These are phyloP conservation scores for Nitzschia palea DNA, from an alignment of 108 stramenopile species.

Conservation along the genomic window DNA sequence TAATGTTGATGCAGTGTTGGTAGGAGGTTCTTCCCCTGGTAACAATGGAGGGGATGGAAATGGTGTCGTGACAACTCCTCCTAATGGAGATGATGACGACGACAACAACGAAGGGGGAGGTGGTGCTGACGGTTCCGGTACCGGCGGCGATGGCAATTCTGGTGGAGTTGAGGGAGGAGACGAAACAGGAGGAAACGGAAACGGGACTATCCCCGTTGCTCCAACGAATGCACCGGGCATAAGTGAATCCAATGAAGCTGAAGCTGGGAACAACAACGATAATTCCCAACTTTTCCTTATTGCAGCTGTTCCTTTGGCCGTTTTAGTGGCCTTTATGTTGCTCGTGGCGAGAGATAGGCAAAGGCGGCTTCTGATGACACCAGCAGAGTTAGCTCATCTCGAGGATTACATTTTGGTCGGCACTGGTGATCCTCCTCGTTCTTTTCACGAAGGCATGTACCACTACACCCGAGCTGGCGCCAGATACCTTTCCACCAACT, in stretches of 20 bases:
- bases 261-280: not conserved
- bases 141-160: not conserved
- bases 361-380: not conserved
- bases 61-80: not conserved
- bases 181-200: not conserved
- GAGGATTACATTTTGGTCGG: slow-evolving; percentile 24
- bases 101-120: not conserved
- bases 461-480: slow-evolving; percentile 48
- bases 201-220: not conserved
- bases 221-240: not conserved
- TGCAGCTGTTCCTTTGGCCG: slow-evolving; percentile 14
- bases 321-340: not conserved
- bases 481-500: slow-evolving; percentile 52
- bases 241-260: not conserved
- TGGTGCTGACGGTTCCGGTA: not conserved
- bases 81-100: not conserved
- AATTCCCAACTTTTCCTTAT: not conserved
- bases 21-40: too few relatives aligned
- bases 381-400: slow-evolving; percentile 2
- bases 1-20: not conserved
- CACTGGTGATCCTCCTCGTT: slow-evolving; percentile 51
- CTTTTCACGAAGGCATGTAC: slow-evolving; percentile 52
- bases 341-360: slow-evolving; percentile 9
- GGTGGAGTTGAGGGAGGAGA: not conserved
- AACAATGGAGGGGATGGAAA: not conserved